Percentiles rank a stretch among this genome's conserved stretches.
phyloP scores from a whole-genome alignment of 305 asterid genomes.

The Fraxinus dipetala region DNA sequence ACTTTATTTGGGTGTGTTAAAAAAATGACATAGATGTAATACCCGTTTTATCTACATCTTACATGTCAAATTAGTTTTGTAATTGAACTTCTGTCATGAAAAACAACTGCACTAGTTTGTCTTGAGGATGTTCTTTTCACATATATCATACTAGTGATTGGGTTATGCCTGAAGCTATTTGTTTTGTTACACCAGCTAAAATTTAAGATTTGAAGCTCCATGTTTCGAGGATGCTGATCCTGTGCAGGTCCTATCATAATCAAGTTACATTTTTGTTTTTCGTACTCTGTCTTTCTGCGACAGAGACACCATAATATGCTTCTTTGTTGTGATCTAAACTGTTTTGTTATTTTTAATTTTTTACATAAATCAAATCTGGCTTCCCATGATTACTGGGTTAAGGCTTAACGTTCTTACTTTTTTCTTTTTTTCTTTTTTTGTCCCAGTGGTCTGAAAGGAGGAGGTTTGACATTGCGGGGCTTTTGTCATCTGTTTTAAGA shows the following conservation, averaged over 20 bases:
- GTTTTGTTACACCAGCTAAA: neutral
- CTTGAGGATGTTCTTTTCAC: neutral
- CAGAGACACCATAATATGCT: neutral
- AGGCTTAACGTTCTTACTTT: neutral
- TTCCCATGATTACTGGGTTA: conserved; percentile 5
- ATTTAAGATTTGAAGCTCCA: neutral
- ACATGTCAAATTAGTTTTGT: neutral
- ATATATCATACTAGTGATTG: neutral
- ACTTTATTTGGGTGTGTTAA: neutral
- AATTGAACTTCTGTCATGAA: neutral
- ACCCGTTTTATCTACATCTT: neutral
- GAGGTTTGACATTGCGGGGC: conserved; percentile 89
- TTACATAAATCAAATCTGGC: conserved; percentile 1
- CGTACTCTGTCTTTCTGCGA: neutral
- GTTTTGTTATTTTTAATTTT: neutral
- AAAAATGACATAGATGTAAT: neutral
- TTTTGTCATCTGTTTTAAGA: conserved; percentile 73
- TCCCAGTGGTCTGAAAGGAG: conserved; percentile 89
- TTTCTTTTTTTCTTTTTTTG: conserved; percentile 29
- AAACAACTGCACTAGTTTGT: neutral
- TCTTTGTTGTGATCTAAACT: neutral
- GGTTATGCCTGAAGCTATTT: neutral
- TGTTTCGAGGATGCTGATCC: neutral
- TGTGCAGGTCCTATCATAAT: neutral
- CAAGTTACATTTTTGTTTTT: neutral